Evolutionary conservation across 2,329 filamentous ascomycete species (phyloP).

Genomic region (Clarireedia paspali): DNA sequence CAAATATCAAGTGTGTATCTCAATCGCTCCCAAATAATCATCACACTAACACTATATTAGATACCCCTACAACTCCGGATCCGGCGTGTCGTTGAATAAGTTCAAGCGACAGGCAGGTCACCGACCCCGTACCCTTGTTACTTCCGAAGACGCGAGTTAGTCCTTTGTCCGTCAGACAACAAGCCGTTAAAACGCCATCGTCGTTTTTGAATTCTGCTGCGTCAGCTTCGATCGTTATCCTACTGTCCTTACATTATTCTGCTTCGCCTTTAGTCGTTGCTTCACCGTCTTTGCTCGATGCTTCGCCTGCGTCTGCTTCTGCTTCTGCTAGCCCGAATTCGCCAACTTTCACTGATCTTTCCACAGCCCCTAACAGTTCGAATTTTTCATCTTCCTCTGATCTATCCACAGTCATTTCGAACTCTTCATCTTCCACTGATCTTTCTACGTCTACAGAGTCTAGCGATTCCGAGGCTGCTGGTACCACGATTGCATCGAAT

Average conservation of each 20-base stretch:
- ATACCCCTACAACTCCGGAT: conserved; percentile 1
- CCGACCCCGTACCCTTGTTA: neutral
- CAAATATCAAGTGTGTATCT: conserved; percentile 1
- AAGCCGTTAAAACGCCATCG: no score
- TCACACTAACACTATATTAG: neutral
- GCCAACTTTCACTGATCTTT: neutral
- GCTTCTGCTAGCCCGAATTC: neutral
- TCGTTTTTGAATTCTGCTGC: neutral
- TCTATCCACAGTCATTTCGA: no score
- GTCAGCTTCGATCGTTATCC: neutral
- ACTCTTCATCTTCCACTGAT: no score
- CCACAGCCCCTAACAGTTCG: neutral
- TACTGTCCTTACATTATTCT: no score
- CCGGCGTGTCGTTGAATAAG: neutral
- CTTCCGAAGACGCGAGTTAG: neutral
- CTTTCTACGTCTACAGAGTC: no score
- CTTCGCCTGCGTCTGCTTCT: neutral
- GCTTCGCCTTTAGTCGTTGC: no score
- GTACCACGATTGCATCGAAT: no score
- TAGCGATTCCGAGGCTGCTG: neutral
- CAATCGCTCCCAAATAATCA: rapidly evolving
- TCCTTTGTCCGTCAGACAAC: neutral
- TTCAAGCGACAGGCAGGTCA: conserved; percentile 1
- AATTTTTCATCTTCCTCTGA: neutral
- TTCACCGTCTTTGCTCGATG: neutral